A percentile compares a stretch with the other conserved stretches of the same genome.
Conservation (phyloP, 805 yeast genomes). For the Kodamaea neixiangensis region DNA sequence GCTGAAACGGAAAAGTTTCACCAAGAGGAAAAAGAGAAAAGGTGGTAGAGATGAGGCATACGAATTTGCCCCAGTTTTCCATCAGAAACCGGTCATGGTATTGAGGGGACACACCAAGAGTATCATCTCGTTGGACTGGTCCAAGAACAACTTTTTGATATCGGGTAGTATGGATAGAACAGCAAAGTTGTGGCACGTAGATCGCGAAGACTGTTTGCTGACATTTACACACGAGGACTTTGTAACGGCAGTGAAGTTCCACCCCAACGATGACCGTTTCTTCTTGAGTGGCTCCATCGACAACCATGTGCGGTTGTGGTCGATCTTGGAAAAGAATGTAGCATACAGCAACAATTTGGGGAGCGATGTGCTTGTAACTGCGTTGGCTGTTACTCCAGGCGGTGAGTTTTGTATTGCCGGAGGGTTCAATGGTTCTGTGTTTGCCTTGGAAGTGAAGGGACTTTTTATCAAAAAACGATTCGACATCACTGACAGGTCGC, state of each 20-base stretch:
- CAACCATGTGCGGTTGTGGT: conserved; percentile 76
- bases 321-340: conserved; percentile 71
- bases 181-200: conserved; percentile 83
- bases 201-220: conserved; percentile 60
- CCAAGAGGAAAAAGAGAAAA: conserved; percentile 14
- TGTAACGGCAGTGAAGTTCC: conserved; percentile 78
- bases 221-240: conserved; percentile 75
- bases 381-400: conserved; percentile 69
- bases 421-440: conserved; percentile 72
- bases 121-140: conserved; percentile 81
- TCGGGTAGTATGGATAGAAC: conserved; percentile 86
- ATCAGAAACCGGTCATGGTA: conserved; percentile 58
- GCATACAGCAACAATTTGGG: conserved; percentile 53
- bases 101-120: conserved; percentile 71
- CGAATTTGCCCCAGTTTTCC: conserved; percentile 76
- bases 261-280: conserved; percentile 84
- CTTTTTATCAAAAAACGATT: conserved; percentile 43
- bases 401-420: conserved; percentile 67
- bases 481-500: conserved; percentile 32
- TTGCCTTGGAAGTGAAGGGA: conserved; percentile 63
- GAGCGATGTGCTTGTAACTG: conserved; percentile 69
- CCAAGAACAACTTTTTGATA: conserved; percentile 76
- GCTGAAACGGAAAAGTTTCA: conserved; percentile 15
- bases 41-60: conserved; percentile 19
- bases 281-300: conserved; percentile 82